Conservation (phyloP, 2,329 filamentous ascomycete genomes). For the Penicillium sp. region DNA sequence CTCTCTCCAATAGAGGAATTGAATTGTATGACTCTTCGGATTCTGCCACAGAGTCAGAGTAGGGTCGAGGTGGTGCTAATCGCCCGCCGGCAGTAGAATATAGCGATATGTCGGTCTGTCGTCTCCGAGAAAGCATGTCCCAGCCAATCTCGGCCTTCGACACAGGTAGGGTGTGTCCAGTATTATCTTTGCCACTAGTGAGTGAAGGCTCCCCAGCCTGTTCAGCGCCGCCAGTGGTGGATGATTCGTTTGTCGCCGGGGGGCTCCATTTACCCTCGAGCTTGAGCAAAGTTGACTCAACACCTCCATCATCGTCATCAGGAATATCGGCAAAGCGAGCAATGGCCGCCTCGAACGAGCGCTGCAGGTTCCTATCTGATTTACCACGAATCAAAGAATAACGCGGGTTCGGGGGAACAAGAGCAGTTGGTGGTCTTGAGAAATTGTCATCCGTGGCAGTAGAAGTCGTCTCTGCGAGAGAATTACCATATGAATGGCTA, state of each 20-base stretch:
- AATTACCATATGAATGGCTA: constrained; percentile 39
- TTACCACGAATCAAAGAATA: constrained; percentile 54
- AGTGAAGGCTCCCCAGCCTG: not conserved
- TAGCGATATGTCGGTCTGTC: constrained; percentile 29
- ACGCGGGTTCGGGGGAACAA: constrained; percentile 38
- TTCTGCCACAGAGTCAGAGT: constrained; percentile 54
- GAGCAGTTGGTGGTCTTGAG: constrained; percentile 32
- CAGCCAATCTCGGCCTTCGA: constrained; percentile 11
- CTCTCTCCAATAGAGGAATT: constrained; percentile 75
- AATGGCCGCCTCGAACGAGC: constrained; percentile 86
- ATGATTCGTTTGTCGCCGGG: constrained; percentile 20
- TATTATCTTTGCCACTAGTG: not conserved
- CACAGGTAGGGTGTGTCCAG: not conserved
- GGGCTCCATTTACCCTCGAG: constrained; percentile 79
- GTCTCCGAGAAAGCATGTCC: constrained; percentile 25
- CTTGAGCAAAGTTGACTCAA: constrained; percentile 90
- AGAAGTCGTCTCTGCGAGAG: constrained; percentile 27
- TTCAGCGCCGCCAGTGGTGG: not conserved
- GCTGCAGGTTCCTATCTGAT: constrained; percentile 60
- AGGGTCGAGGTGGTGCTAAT: constrained; percentile 37
- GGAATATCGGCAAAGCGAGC: constrained; percentile 85
- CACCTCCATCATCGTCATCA: constrained; percentile 84
- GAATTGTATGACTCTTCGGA: constrained; percentile 78
- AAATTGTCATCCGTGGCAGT: constrained; percentile 15
- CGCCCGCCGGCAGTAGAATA: constrained; percentile 34